Evolutionary conservation across 192 early-diverging fungal species (phyloP), one percentile per base, ranked within the genome.

Genomic region (Linnemannia hyalina): DNA sequence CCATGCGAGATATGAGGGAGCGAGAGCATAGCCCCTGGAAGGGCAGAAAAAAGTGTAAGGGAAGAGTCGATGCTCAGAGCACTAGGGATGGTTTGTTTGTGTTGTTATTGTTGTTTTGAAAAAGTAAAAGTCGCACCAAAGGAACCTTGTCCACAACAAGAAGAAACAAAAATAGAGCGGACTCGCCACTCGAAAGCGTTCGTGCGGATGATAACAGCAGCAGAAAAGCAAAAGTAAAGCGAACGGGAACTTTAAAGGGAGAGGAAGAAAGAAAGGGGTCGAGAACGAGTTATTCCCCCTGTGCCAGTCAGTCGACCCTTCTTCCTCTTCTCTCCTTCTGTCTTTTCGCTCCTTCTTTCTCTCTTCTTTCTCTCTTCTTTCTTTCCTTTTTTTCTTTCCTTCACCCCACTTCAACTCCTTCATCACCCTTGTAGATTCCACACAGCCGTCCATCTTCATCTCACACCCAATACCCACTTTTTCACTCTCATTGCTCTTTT

Each of bases 21-120:
- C 65, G 55, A 26, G 23, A 57, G 75, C 75, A 68, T 42, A 47
- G 29, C 76, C 60, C 60, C 8, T 22, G 32, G 32, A 71, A 55
- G 23, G 8, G 15, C n/a, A 47, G 26, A 80, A 80, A 65, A 46
- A 80, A n/a, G 23, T 22, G 65, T 20, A 20, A 29, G 18, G 22
- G 32, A 23, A 23, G 55, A 41, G 22, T 36, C 46, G 32, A 41
- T 36, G 16, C 15, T 23, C 40, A 13, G 2, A 26, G 23, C 18
- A 6, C 4, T 11, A 15, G 3, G 1, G 26, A 9, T 63, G 35
- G 35, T 42, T 63, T 32, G 18, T 82, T 8, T 65, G 22, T 54
- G 44, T 36, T 47, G 63, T 35, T 35, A 35, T 35, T 35, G 35
- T 35, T 35, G 35, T 35, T 35, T 35, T 35, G 20, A 52, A 52